These are phyloP conservation scores for Lablab purpureus DNA, from an alignment of 306 rosid species.

Conservation along the genomic window DNA sequence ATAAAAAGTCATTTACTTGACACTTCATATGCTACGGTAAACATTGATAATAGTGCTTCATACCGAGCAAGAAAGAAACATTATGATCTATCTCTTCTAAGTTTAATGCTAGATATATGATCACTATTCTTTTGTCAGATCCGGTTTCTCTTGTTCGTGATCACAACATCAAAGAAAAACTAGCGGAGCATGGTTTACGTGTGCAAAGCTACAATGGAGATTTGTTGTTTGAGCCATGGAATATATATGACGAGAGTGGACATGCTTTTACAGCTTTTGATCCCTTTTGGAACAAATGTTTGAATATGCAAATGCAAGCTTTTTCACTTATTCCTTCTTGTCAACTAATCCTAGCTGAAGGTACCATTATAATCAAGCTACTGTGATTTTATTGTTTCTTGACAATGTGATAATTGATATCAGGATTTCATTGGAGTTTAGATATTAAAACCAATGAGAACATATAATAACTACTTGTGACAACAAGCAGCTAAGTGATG, in stretches of 20 bases:
- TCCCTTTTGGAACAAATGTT: conserved; percentile 42
- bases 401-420: background rate
- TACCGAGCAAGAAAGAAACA: background rate
- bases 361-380: background rate
- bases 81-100: background rate
- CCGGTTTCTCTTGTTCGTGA: conserved; percentile 46
- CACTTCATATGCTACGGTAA: background rate
- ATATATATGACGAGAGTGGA: conserved; percentile 17
- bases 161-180: conserved; percentile 35
- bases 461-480: background rate
- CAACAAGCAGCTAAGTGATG: background rate
- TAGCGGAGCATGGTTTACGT: background rate
- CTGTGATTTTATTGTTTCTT: background rate
- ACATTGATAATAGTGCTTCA: background rate
- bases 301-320: conserved; percentile 21
- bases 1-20: background rate
- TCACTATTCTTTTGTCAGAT: conserved; percentile 24
- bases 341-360: conserved; percentile 11
- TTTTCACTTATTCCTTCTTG: conserved; percentile 23
- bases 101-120: conserved; percentile 1
- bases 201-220: conserved; percentile 36
- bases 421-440: background rate
- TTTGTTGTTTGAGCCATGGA: conserved; percentile 21
- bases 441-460: background rate
- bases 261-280: conserved; percentile 34